Conservation (phyloP, 331 rosid species). For the Malus hybrid region DNA sequence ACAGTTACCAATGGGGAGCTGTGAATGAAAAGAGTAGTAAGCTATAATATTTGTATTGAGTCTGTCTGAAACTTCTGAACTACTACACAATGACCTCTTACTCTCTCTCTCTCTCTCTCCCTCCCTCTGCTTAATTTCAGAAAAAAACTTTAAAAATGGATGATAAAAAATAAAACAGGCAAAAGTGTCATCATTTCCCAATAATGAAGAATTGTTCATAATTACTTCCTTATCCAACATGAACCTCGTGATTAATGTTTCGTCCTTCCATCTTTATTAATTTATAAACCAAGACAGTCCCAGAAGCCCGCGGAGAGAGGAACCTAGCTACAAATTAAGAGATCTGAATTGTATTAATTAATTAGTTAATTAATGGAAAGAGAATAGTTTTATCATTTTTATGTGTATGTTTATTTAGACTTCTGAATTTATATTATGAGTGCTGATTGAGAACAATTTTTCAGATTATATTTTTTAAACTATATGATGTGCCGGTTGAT, state of each 20-base stretch:
- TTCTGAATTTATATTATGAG: background rate
- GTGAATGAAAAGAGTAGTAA: constrained; percentile 29
- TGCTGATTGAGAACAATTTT: too few species aligned
- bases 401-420: background rate
- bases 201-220: constrained; percentile 20
- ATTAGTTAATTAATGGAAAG: background rate
- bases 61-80: constrained; percentile 21
- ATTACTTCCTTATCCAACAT: constrained; percentile 45
- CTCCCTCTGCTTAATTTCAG: background rate
- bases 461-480: too few species aligned
- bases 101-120: too few species aligned
- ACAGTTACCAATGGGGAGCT: constrained; percentile 45
- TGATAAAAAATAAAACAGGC: constrained; percentile 20
- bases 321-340: background rate
- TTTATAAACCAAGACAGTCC: constrained; percentile 24
- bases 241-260: constrained; percentile 46
- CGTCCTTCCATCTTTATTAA: background rate
- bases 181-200: constrained; percentile 55
- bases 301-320: constrained; percentile 13
- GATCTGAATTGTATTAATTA: background rate
- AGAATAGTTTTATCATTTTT: background rate
- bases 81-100: constrained; percentile 24
- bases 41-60: constrained; percentile 9
- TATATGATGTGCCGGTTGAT: too few species aligned
- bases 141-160: constrained; percentile 15